Base-by-base conservation (phyloP, 2,329 filamentous ascomycete genomes). In the Talaromyces albobiverticillius region DNA sequence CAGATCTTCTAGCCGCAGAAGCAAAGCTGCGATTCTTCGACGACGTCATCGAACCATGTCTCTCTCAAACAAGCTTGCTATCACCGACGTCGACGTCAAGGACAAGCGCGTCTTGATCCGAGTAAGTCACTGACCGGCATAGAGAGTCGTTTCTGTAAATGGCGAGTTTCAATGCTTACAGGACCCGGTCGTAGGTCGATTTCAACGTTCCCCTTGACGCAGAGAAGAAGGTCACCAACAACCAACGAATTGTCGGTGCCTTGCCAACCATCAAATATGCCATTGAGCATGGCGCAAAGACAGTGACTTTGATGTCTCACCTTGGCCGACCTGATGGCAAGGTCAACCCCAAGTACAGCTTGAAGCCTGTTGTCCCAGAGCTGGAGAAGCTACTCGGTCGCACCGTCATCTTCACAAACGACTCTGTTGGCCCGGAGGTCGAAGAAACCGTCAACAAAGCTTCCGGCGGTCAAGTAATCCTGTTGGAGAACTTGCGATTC, bases 151-250 rank as follows among this genome's bases (percentile, higher is more conserved):
- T 47, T 36, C 22, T 47, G 23, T 16, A 31, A 20, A 32, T 31
- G 14, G 18, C 16, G 3, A 2, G 14, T 26, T 32, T 23, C 31
- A 43, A 53, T 49, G 43, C 52, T 46, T 41, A 40, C 26, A 26
- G 5, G 9, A 23, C 13, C 11, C 23, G 40, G 20, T 8, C 43
- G 49, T 68, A 96, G 92, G 93, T 99, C 75, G 94, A 99, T 84
- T 99, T 99, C 87, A 99, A 99, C 78, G 95, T 99, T 55, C 94
- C 94, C 61, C 90, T 99, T 70, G 91, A 99, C 72, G 84, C 81
- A 64, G 82, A 94, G 72, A 95, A 91, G 80, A 92, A 95, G 54
- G 85, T 99, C 75, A 97, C 94, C 75, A 99, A 99, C 85, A 90
- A 87, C 78, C 94, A 99, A 81, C 92, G 94, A 76, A 99, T 99